A percentile compares a stretch with the other conserved stretches of the same genome.
Evolutionary conservation across 495 filamentous ascomycete genomes (phyloP).

Genomic region (Daldinia caldariorum): DNA sequence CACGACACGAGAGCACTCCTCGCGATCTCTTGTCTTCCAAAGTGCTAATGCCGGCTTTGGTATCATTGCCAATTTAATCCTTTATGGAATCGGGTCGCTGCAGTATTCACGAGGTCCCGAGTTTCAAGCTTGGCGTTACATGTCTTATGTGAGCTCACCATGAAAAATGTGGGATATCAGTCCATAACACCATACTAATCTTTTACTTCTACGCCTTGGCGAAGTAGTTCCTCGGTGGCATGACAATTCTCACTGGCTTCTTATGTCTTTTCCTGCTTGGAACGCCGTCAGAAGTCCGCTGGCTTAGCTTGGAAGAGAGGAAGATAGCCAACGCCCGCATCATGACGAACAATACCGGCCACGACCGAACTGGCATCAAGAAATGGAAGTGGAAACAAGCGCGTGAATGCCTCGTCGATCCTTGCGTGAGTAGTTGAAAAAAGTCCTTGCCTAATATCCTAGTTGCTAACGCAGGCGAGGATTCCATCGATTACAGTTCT

Average conservation of each 20-base stretch:
- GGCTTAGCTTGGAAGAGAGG: conserved; percentile 50
- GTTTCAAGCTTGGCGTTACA: conserved; percentile 52
- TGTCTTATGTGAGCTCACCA: conserved; percentile 44
- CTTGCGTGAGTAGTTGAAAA: conserved; percentile 33
- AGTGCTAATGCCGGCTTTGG: conserved; percentile 56
- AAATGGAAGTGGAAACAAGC: conserved; percentile 52
- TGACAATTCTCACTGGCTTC: conserved; percentile 45
- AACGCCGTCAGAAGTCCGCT: conserved; percentile 50
- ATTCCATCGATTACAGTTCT: conserved; percentile 35
- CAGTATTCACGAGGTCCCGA: conserved; percentile 42
- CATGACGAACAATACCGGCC: conserved; percentile 47
- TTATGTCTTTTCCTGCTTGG: conserved; percentile 51
- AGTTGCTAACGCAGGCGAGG: conserved; percentile 22
- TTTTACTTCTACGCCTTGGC: background rate
- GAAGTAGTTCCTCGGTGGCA: conserved; percentile 45
- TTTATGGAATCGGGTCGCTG: conserved; percentile 54
- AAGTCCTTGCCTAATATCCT: background rate
- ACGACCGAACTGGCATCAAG: conserved; percentile 48
- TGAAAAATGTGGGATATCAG: background rate
- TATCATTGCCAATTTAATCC: conserved; percentile 48
- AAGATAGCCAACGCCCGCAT: conserved; percentile 51
- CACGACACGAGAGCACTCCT: conserved; percentile 50
- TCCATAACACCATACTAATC: background rate
- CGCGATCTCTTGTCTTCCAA: conserved; percentile 54
- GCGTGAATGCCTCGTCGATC: conserved; percentile 48